Base-by-base conservation (phyloP, 1,284 basidiomycete species). In the Irpex lacteus region DNA sequence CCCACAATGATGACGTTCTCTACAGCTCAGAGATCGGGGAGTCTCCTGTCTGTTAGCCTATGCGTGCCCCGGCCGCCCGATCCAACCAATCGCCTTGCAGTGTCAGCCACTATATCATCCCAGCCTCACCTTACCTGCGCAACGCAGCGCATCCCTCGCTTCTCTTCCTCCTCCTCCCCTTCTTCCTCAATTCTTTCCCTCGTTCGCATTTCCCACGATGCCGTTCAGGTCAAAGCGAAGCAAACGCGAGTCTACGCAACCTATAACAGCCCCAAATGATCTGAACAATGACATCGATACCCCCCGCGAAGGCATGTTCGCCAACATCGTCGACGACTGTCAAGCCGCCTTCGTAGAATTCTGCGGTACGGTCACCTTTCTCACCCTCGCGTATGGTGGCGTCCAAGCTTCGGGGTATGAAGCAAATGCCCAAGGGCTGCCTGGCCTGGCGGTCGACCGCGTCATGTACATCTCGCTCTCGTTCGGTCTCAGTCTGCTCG, bases 401-500 rank as follows among this genome's bases (percentile, higher is more conserved):
- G 82, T 85, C 36, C 87, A 89, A 70, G 85, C 85, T 0, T 62
- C 74, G 6, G 60, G 68, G 5, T 65, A 60, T 7, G 74, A 72
- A 58, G 61, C 65, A 0, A 59, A 18, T 4, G 73, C 74, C 60
- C 70, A 65, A 32, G 72, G 71, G 60, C 69, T 59, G 18, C n/a
- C 55, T 68, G 69, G 73, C 26, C 73, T 67, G 4, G 18, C 59
- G 63, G 71, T 86, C 60, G 78, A 81, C 56, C 81, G 80, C 26
- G 72, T 80, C 47, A 77, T 86, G 67, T 90, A 89, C 75, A 84
- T 88, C 56, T 82, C 88, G 0, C 79, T 82, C 1, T 82, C 79
- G 54, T 87, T 90, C 80, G 90, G 90, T 2, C 73, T 92, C 60
- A 85, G 85, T 62, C 80, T 93, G 44, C 80, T 91, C 55, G 83